These are phyloP conservation scores for Leccinum griseonigrum DNA, from an alignment of 1,284 basidiomycete genomes.

Conservation along the genomic window DNA sequence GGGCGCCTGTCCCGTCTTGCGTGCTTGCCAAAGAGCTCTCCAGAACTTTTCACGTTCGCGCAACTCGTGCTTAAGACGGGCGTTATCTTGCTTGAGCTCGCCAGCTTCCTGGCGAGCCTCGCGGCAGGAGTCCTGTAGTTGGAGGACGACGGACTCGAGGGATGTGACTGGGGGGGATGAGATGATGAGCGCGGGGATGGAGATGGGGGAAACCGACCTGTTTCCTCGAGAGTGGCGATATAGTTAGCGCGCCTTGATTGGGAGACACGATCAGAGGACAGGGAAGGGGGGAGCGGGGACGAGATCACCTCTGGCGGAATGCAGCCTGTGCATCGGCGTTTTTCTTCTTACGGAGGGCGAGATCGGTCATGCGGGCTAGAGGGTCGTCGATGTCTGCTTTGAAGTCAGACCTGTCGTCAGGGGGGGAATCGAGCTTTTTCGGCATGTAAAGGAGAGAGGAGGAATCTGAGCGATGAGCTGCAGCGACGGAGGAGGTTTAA, in stretches of 20 bases:
- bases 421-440: conserved; percentile 41
- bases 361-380: conserved; percentile 45
- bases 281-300: conserved; percentile 1
- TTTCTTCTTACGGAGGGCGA: conserved; percentile 78
- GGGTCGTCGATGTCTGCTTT: conserved; percentile 42
- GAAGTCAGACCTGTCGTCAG: conserved; percentile 32
- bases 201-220: conserved; percentile 49
- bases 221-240: conserved; percentile 84
- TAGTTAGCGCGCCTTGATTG: conserved; percentile 71
- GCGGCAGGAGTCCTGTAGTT: conserved; percentile 76
- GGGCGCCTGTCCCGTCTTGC: conserved; percentile 50
- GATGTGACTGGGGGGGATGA: conserved; percentile 52
- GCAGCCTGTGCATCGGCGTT: conserved; percentile 72
- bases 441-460: conserved; percentile 37
- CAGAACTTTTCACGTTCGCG: conserved; percentile 72
- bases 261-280: conserved; percentile 38
- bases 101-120: conserved; percentile 57
- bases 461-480: conserved; percentile 20
- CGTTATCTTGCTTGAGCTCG: conserved; percentile 63
- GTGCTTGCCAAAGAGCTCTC: conserved; percentile 61
- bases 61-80: conserved; percentile 57
- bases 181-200: conserved; percentile 20
- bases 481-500: conserved; percentile 38
- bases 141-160: conserved; percentile 75
- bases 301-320: conserved; percentile 39